Evolutionary conservation across 495 filamentous ascomycete genomes (phyloP), one percentile per base, ranked within the genome.

Genomic region (Parathielavia appendiculata): DNA sequence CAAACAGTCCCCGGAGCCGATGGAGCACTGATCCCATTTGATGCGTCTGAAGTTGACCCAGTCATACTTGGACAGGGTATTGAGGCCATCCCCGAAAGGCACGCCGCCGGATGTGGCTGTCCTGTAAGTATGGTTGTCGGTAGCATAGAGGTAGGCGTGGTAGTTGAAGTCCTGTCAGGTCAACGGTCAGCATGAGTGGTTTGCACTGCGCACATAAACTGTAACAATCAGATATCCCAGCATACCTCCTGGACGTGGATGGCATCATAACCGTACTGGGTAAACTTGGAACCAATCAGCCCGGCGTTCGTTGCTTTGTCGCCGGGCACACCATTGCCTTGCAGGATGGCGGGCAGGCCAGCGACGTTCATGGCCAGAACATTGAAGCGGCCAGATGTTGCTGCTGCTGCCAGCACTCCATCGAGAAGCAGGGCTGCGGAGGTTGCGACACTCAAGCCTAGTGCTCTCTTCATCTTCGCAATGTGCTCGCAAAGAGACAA

Each of bases 61-160:
- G 57, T 75, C 63, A 57, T 76, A 79, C 65, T 79, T 79, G 34
- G 81, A 73, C 13, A 86, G 58, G 4, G 81, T 83, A 66, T 86
- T 87, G 49, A 87, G 69, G 1, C 84, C 83, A 44, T 72, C 77
- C 41, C 84, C 83, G 60, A 86, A 75, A 4, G 73, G 78, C 4
- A 83, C 83, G 23, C 79, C 81, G 19, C 84, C 84, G 4, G 79
- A 82, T 4, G 82, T 86, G 1, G 81, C 66, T 5, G 83, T 85
- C 40, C 83, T 73, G 66, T 81, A 80, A 16, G 76, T 73, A 64
- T 85, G 83, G 41, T 63, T 70, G 63, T 84, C 78, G 22, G 77
- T 76, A 0, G 62, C 67, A 66, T 85, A 85, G 55, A 86, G 72
- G 53, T 75, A 66, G 8, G 79, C 79, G 63, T 86, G 83, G 66